phyloP scores from a whole-genome alignment of 2,329 filamentous ascomycete species.

The Venturia nashicola region DNA sequence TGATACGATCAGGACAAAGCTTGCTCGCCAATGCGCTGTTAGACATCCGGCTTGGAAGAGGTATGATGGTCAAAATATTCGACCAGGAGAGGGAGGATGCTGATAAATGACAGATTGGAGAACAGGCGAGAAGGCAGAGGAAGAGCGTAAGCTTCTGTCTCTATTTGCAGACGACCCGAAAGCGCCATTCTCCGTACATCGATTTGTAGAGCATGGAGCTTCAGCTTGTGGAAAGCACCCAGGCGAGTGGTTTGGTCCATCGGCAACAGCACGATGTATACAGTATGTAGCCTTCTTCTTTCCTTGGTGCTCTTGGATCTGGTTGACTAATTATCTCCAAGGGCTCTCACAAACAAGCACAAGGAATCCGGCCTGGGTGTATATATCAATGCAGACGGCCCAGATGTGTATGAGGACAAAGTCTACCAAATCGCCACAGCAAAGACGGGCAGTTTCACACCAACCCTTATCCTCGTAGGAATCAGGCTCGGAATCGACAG shows the following conservation, averaged over 20 bases:
- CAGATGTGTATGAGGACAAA: constrained; percentile 85
- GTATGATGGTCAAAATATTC: constrained; percentile 31
- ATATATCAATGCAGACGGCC: constrained; percentile 79
- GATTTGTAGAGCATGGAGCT: constrained; percentile 82
- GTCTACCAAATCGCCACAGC: constrained; percentile 68
- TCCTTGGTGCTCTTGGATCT: neutral
- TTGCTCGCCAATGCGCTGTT: constrained; percentile 77
- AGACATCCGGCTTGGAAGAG: constrained; percentile 63
- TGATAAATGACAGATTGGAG: constrained; percentile 53
- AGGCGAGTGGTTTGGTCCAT: constrained; percentile 98
- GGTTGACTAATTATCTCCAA: constrained; percentile 25
- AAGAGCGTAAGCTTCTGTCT: constrained; percentile 61
- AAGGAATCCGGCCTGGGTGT: constrained; percentile 55
- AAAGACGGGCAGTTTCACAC: constrained; percentile 54
- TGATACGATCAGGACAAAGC: constrained; percentile 94
- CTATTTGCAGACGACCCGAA: constrained; percentile 77
- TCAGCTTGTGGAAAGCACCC: constrained; percentile 84
- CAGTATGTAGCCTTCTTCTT: constrained; percentile 47
- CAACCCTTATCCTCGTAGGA: constrained; percentile 79
- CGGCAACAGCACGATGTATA: constrained; percentile 86
- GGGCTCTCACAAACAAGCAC: constrained; percentile 60
- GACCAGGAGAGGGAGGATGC: neutral
- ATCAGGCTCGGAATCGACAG: constrained; percentile 87
- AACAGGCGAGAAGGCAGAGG: constrained; percentile 40
- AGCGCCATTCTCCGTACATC: constrained; percentile 89